Evolutionary conservation across 306 rosid genomes (phyloP), one percentile per base, ranked within the genome.

Genomic region (Urtica urens): DNA sequence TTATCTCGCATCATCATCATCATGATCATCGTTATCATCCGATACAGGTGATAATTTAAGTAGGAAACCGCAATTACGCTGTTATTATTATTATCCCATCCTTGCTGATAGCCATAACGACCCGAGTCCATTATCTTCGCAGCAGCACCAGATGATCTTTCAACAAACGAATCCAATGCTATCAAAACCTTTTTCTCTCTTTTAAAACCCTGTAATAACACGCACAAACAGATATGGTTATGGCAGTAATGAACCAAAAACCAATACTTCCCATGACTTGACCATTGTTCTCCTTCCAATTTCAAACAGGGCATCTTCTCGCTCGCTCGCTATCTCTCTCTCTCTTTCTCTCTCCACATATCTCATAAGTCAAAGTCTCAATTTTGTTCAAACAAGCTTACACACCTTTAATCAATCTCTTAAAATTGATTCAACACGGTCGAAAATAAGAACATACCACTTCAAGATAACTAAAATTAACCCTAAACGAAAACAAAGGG

Each of bases 11-110:
- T 73, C 72, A 83, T 80, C 85, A 78, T 78, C 39, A 35, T 35
- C 39, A 35, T 35, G n/a, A 12, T 78, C 39, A 35, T 35, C 39
- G 14, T 35, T 15, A 12, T 35, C 39, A 35, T 9, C 97, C 93
- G 78, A 77, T 76, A 81, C 60, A 85, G 94, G 85, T 81, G 95
- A 81, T 90, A 76, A 74, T 52, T 78, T 84, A 90, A 85, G 94
- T 72, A 85, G 99, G 95, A 90, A 90, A 85, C 95, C 99, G 79
- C 99, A 81, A 90, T 90, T 90, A 90, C 99, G 99, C 99, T 90
- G 99, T 90, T 85, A 85, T 6, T 35, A n/a, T n/a, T n/a, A 12
- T 90, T 78, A 80, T 90, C 99, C 99, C 99, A 90, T 83, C 99
- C 94, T 85, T 73, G 95, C 76, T 72, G 95, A 59, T 68, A 87